Conservation (phyloP, 768 basidiomycete genomes). For the Pleurotus tuoliensis region DNA sequence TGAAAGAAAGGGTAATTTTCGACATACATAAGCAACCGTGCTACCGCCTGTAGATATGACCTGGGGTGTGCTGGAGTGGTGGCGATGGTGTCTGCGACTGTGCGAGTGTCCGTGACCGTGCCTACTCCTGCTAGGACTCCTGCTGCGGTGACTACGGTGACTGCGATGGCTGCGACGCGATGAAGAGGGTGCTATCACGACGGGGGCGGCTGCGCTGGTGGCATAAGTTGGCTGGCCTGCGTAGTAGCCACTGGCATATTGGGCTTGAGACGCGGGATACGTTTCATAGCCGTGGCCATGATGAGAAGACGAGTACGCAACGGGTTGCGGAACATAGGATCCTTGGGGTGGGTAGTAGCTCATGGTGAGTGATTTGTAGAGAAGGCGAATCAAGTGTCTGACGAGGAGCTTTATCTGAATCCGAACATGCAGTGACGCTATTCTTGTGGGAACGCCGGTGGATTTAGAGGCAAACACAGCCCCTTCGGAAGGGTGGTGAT, state of each 20-base stretch:
- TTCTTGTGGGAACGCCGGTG: neutral
- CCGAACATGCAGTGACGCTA: neutral
- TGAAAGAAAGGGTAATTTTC: no score
- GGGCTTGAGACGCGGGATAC: conserved; percentile 13
- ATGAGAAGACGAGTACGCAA: conserved; percentile 27
- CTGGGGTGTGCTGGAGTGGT: conserved; percentile 1
- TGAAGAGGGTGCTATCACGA: neutral
- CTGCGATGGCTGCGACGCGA: conserved; percentile 8
- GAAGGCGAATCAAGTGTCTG: conserved; percentile 1
- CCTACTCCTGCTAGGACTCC: conserved; percentile 4
- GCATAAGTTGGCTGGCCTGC: conserved; percentile 6
- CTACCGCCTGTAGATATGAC: neutral
- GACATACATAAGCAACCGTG: neutral
- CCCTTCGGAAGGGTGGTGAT: conserved; percentile 1
- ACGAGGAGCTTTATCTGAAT: neutral
- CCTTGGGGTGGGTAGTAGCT: conserved; percentile 37
- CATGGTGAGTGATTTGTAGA: conserved; percentile 21
- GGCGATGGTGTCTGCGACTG: conserved; percentile 7
- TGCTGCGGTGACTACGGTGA: neutral
- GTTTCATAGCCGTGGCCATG: conserved; percentile 15
- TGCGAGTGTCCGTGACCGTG: conserved; percentile 6
- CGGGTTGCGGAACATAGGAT: conserved; percentile 22
- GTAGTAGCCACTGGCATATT: conserved; percentile 6
- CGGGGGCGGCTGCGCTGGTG: neutral
- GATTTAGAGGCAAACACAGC: conserved; percentile 2